Evolutionary conservation across 768 basidiomycete species (phyloP), one percentile per base, ranked within the genome.

Genomic region (Boletus reticulatus): DNA sequence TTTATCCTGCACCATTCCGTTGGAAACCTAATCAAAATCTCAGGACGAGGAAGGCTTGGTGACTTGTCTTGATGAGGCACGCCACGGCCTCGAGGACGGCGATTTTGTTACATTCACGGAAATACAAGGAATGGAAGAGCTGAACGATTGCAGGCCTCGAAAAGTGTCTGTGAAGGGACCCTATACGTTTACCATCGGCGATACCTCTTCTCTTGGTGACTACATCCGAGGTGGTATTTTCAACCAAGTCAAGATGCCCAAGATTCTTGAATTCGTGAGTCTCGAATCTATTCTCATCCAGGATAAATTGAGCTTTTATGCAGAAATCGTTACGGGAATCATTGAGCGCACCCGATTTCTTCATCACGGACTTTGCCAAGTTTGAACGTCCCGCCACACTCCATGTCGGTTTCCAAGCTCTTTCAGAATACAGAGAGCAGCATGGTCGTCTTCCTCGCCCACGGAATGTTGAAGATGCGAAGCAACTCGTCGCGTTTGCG

Each of bases 171-270:
- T 96, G 58, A 98, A 96, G 67, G 97, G 96, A 3, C 97, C 97
- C 0, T 99, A 98, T 69, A 98, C 97, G 1, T 99, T 99, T 73
- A 78, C 88, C 31, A 96, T 99, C 54, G 96, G 97, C 4, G 92
- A 97, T 69, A 98, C 95, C 3, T 82, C 86, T 31, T 80, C 80
- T 36, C 69, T 97, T 12, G 79, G 85, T 27, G 78, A 83, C 43
- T 98, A 98, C 74, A 83, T 86, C 62, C 69, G 83, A 29, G 97
- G 96, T 24, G 97, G 97, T 37, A 89, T 95, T 58, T 99, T 98
- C 71, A 94, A 92, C 8, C 97, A 99, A 72, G 94, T 98, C 60
- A 99, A 98, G 77, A 96, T 98, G 94, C 97, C 97, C 11, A 98
- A 96, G 76, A 81, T 94, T 48, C 76, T 98, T 47, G 84, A 94